These are phyloP conservation scores for Cladosporium sp. DNA, from an alignment of 2,329 filamentous ascomycete species.

Conservation along the genomic window DNA sequence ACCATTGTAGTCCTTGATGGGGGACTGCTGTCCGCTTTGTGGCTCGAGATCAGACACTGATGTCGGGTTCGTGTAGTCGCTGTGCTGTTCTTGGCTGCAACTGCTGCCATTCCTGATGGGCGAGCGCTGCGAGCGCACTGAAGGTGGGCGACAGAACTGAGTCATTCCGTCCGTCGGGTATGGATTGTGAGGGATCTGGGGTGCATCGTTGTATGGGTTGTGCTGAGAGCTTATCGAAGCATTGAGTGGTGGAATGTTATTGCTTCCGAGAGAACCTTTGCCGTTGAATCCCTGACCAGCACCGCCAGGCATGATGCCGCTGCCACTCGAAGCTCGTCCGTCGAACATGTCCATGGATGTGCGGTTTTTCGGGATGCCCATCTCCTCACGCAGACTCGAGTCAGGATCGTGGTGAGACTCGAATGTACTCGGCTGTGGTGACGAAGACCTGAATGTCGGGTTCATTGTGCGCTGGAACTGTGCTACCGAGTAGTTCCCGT, in stretches of 20 bases:
- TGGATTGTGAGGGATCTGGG: conserved; percentile 79
- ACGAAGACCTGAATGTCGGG: conserved; percentile 90
- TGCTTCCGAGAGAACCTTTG: conserved; percentile 9
- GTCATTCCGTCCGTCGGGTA: conserved; percentile 97
- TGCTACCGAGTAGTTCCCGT: conserved; percentile 87
- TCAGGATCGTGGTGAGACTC: conserved; percentile 89
- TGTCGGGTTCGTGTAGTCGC: conserved; percentile 84
- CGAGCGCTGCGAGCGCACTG: conserved; percentile 64
- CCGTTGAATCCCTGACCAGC: neutral
- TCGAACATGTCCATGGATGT: conserved; percentile 27
- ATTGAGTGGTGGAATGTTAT: conserved; percentile 15
- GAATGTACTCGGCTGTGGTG: conserved; percentile 87
- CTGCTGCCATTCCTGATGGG: conserved; percentile 74
- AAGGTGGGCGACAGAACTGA: conserved; percentile 79
- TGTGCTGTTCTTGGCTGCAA: conserved; percentile 64
- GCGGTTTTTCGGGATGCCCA: conserved; percentile 51
- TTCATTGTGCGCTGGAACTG: conserved; percentile 96
- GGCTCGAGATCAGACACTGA: conserved; percentile 85
- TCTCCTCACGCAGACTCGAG: conserved; percentile 64
- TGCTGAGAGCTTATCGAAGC: conserved; percentile 13
- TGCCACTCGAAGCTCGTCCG: conserved; percentile 19
- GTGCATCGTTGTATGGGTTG: conserved; percentile 61
- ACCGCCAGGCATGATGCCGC: neutral
- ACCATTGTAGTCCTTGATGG: conserved; percentile 56
- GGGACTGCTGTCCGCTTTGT: conserved; percentile 68